phyloP scores from a whole-genome alignment of 2,329 filamentous ascomycete genomes.

The Corynespora cassiicola region DNA sequence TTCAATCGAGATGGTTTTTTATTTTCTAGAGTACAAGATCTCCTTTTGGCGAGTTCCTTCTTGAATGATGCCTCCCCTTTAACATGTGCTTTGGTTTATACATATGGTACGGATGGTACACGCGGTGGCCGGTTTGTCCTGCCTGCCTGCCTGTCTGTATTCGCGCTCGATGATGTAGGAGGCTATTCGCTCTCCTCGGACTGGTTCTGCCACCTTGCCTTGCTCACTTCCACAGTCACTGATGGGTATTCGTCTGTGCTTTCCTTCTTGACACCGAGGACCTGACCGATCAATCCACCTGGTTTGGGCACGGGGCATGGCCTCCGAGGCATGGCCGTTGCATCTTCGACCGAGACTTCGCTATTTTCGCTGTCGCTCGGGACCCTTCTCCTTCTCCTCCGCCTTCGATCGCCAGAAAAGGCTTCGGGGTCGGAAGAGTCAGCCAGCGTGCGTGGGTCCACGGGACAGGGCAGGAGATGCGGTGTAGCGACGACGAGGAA shows the following conservation, averaged over 20 bases:
- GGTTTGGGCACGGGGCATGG: slow-evolving; percentile 96
- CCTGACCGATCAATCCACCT: slow-evolving; percentile 74
- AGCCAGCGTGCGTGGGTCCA: slow-evolving; percentile 74
- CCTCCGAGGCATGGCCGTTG: slow-evolving; percentile 53
- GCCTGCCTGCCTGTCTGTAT: too few species aligned
- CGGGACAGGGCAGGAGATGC: slow-evolving; percentile 89
- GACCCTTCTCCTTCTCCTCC: slow-evolving; percentile 51
- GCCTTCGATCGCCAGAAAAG: slow-evolving; percentile 26
- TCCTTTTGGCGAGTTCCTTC: too few species aligned
- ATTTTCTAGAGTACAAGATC: too few species aligned
- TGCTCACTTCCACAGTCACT: too few species aligned
- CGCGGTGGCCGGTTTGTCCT: too few species aligned
- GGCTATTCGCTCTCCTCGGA: too few species aligned
- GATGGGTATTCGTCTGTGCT: slow-evolving; percentile 16
- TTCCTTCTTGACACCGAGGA: slow-evolving; percentile 70
- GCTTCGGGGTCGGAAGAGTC: slow-evolving; percentile 61
- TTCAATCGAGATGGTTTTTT: too few species aligned
- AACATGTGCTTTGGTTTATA: too few species aligned
- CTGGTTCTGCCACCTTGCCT: too few species aligned
- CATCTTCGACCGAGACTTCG: slow-evolving; percentile 29
- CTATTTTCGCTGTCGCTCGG: slow-evolving; percentile 29
- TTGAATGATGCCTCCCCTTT: too few species aligned
- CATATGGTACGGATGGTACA: too few species aligned
- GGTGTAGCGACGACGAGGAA: slow-evolving; percentile 93
- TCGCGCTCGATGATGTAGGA: too few species aligned